Evolutionary conservation across 78 protist species (phyloP).

Genomic region (Planoprotostelium fungivorum): DNA sequence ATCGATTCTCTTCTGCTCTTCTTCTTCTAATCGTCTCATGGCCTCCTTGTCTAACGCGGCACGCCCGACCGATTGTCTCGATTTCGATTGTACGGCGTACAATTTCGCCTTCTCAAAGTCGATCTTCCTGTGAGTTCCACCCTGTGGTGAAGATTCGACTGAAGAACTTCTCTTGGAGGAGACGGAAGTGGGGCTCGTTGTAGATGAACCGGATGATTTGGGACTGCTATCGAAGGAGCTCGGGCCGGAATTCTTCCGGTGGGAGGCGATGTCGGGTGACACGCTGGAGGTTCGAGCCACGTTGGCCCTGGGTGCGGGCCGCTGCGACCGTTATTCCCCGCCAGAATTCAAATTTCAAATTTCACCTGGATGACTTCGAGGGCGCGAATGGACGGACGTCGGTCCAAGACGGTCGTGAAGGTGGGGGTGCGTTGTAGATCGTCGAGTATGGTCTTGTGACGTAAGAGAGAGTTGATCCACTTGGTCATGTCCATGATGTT

Average conservation of each 20-base stretch:
- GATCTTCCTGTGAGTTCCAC: neutral
- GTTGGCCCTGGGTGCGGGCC: no score
- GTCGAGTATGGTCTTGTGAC: neutral
- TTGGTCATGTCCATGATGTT: neutral
- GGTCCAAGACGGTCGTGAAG: neutral
- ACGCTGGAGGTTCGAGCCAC: no score
- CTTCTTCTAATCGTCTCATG: neutral
- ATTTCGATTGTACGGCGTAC: neutral
- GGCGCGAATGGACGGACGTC: neutral
- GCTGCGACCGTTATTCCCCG: no score
- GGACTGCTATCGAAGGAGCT: no score
- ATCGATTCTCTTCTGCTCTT: neutral
- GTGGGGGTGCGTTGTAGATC: neutral
- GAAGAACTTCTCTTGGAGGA: no score
- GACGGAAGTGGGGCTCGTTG: no score
- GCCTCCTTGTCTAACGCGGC: neutral
- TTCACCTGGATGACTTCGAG: no score
- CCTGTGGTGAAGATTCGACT: no score
- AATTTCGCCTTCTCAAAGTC: neutral
- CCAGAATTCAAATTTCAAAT: no score
- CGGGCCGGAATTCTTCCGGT: no score
- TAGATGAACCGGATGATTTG: no score
- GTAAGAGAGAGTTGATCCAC: neutral
- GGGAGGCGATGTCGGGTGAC: no score
- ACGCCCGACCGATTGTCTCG: neutral